Evolutionary conservation across 164 flowering plant species (phyloP), one percentile per base, ranked within the genome.

Genomic region (Saururus chinensis): DNA sequence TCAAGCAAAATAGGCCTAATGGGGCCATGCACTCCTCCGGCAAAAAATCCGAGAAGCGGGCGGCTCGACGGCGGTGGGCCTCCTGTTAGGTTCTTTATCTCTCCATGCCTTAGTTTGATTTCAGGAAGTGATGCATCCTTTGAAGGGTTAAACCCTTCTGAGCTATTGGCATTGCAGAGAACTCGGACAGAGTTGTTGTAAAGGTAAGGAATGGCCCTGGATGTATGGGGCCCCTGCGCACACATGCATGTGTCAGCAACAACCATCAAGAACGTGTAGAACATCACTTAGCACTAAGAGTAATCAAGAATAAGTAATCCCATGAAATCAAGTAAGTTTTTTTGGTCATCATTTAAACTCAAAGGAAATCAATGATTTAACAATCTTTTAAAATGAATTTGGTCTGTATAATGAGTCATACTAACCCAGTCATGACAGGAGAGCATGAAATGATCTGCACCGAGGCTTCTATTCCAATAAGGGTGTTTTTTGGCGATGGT

Each of bases 391-490:
- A 8, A 17, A 8, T 8, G 49, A 45, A 12, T 3, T 45, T 3
- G 49, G 49, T 45, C 2, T 12, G 14, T 42, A 10, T 42, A 12
- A 45, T 12, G 10, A 20, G 37, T 12, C 16, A 9, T 53, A 57
- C 59, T 70, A 66, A 82, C 87, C 87, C 86, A 82, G 51, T 82
- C 86, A 72, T 82, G 86, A 73, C 86, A 82, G 45, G 84, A 73
- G 37, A 82, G 78, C 79, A 82, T 78, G 82, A 82, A 78, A 62
- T 82, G 84, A 63, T 82, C 84, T 12, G 82, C 81, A 13, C 82
- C 84, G 35, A 74, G 76, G 71, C 80, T 82, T 48, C 76, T 51
- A 66, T 82, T 80, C 87, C 84, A 80, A 35, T 68, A 80, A 5
- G 77, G 78, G 55, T 82, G 77, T 70, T 74, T 64, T n/a, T 20